Evolutionary conservation across 805 yeast species (phyloP), one percentile per base, ranked within the genome.

Genomic region (Candida suzukii): DNA sequence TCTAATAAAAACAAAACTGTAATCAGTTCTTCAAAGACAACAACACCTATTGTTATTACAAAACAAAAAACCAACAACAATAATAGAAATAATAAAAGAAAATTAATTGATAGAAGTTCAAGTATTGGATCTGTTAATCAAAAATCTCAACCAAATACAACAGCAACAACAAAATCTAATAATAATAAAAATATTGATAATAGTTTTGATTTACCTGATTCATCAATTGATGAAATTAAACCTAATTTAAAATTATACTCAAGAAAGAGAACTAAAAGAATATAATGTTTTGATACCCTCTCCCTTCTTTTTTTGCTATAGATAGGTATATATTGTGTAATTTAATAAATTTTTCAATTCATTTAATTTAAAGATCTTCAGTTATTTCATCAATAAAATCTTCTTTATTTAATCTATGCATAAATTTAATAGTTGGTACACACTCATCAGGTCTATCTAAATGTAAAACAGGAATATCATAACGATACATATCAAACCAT

Each of bases 381-480:
- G 52, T 55, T 21, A 82, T 64, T 48, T 75, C 83, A 18, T 74
- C 77, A 13, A 69, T 47, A 4, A 83, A 55, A 43, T 78, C 79
- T 4, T 71, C 73, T 35, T 71, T 69, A 41, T 78, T 64, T 42
- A 84, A 70, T 41, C 76, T 69, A 59, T 84, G 91, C 83, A 83
- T 82, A 53, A 79, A 76, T 51, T 77, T 79, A 5, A 72, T 69
- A 2, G 80, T 71, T 36, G 71, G 66, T 27, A 52, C 62, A 3
- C 52, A 53, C 39, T 70, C 72, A 7, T 56, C 58, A 1, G 54
- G 63, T 43, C 78, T 65, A 49, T 79, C 80, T 9, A 84, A 67
- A 55, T 84, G 90, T 33, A 84, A 54, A 0, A 84, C 95, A 0
- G 95, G 95, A 6, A 84, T 82, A 53, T 84, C 95, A 55, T 78